phyloP scores from a whole-genome alignment of 192 early-diverging fungal genomes.

The Entomortierella beljakovae region DNA sequence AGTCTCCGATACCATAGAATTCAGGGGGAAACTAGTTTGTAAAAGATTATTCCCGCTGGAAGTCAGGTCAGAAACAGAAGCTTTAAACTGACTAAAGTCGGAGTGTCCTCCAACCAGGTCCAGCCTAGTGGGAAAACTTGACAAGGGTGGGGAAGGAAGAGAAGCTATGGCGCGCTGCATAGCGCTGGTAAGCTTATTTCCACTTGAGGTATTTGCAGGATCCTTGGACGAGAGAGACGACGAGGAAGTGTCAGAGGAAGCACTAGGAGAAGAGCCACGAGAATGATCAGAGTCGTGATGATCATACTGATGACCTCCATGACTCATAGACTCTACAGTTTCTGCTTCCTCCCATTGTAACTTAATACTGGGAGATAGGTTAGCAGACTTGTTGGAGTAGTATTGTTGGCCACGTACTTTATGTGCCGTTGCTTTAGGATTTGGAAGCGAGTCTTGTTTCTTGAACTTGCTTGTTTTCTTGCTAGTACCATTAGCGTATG shows the following conservation, averaged over 20 bases:
- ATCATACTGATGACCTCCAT: slow-evolving; percentile 35
- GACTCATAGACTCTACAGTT: slow-evolving; percentile 48
- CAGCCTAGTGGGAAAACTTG: slow-evolving; percentile 19
- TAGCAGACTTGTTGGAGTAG: slow-evolving; percentile 15
- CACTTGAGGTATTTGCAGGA: background rate
- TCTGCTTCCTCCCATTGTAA: slow-evolving; percentile 51
- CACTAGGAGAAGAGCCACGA: slow-evolving; percentile 25
- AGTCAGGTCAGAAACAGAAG: slow-evolving; percentile 26
- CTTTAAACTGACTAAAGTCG: slow-evolving; percentile 26
- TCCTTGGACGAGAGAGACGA: slow-evolving; percentile 18
- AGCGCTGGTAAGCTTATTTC: background rate
- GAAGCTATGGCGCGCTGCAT: slow-evolving; percentile 27
- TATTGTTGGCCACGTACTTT: slow-evolving; percentile 29
- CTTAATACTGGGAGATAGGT: slow-evolving; percentile 10
- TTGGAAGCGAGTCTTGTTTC: slow-evolving; percentile 6
- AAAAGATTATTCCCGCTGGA: background rate
- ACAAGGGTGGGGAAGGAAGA: slow-evolving; percentile 27
- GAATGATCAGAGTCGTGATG: slow-evolving; percentile 23
- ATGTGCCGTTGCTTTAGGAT: slow-evolving; percentile 32
- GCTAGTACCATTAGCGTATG: slow-evolving; percentile 46
- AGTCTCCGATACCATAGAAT: slow-evolving; percentile 12
- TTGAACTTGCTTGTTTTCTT: slow-evolving; percentile 44
- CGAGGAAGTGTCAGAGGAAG: slow-evolving; percentile 26
- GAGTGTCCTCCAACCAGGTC: slow-evolving; percentile 42
- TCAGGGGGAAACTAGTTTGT: background rate